These are phyloP conservation scores for Melanogaster broomeanus DNA, from an alignment of 768 basidiomycete species.

Conservation along the genomic window DNA sequence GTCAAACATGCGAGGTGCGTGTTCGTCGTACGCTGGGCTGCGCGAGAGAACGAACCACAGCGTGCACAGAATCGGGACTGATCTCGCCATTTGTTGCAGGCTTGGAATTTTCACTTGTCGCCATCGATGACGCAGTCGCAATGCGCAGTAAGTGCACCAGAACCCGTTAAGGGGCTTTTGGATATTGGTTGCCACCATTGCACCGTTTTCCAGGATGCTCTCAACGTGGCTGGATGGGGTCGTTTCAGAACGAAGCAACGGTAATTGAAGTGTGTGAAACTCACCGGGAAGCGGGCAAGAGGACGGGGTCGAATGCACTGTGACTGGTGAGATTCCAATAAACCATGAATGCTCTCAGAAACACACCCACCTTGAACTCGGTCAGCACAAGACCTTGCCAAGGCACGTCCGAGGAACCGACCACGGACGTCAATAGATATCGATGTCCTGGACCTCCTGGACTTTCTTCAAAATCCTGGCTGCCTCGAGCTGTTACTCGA, in stretches of 20 bases:
- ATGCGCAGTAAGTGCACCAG: too few species aligned
- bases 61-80: conserved; percentile 29
- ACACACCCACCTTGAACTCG: too few species aligned
- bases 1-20: conserved; percentile 18
- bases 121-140: conserved; percentile 27
- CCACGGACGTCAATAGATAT: too few species aligned
- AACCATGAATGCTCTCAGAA: too few species aligned
- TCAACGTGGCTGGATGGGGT: conserved; percentile 22
- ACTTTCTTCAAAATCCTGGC: too few species aligned
- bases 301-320: too few species aligned
- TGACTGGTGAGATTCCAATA: too few species aligned
- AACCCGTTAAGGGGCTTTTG: too few species aligned
- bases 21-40: conserved; percentile 28
- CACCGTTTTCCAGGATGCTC: conserved; percentile 35
- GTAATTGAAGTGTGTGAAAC: conserved; percentile 17
- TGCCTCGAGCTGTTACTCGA: too few species aligned
- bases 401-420: too few species aligned
- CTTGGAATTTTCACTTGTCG: conserved; percentile 30
- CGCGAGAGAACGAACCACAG: conserved; percentile 27
- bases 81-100: conserved; percentile 24
- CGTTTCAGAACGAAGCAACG: neutral
- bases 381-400: too few species aligned
- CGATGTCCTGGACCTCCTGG: too few species aligned
- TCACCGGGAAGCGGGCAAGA: conserved; percentile 50
- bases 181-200: conserved; percentile 32